phyloP scores from a whole-genome alignment of 352 stramenopile genomes.

The Phytophthora sp. region DNA sequence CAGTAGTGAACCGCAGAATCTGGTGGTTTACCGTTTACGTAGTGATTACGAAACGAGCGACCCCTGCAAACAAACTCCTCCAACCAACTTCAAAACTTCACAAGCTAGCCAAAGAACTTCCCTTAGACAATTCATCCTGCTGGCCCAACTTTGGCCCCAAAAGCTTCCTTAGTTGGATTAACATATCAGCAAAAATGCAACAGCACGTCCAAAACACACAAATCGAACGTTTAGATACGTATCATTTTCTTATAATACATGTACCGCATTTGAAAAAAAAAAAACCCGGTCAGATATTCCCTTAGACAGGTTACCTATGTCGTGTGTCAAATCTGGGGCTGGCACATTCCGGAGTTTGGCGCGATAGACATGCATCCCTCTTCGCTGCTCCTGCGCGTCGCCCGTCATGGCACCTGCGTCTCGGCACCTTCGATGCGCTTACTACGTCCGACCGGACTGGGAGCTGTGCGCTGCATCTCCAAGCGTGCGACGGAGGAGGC shows the following conservation, averaged over 20 bases:
- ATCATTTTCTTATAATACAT: slow-evolving; percentile 11
- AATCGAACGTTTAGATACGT: slow-evolving; percentile 12
- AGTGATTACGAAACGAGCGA: too few species aligned
- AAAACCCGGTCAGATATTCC: slow-evolving; percentile 5
- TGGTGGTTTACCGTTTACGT: too few species aligned
- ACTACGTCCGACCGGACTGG: slow-evolving; percentile 11
- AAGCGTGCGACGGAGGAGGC: slow-evolving; percentile 55
- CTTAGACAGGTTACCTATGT: background rate
- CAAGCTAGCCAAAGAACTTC: too few species aligned
- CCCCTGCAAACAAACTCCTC: too few species aligned
- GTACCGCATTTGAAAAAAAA: slow-evolving; percentile 6
- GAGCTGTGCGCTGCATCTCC: slow-evolving; percentile 49
- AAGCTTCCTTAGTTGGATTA: too few species aligned
- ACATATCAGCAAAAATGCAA: too few species aligned
- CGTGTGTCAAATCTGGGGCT: slow-evolving; percentile 26
- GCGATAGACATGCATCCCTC: slow-evolving; percentile 42
- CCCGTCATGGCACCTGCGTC: slow-evolving; percentile 22
- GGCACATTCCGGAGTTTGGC: slow-evolving; percentile 28
- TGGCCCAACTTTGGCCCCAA: too few species aligned
- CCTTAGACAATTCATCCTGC: too few species aligned
- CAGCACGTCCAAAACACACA: slow-evolving; percentile 8
- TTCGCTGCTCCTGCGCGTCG: slow-evolving; percentile 26
- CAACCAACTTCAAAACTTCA: too few species aligned
- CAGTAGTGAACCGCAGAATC: too few species aligned
- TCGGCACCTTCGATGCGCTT: slow-evolving; percentile 17